A percentile compares a stretch with the other conserved stretches of the same genome.
These are phyloP conservation scores for Trichoderma atrobrunneum DNA, from an alignment of 2,329 filamentous ascomycete species.

Conservation along the genomic window DNA sequence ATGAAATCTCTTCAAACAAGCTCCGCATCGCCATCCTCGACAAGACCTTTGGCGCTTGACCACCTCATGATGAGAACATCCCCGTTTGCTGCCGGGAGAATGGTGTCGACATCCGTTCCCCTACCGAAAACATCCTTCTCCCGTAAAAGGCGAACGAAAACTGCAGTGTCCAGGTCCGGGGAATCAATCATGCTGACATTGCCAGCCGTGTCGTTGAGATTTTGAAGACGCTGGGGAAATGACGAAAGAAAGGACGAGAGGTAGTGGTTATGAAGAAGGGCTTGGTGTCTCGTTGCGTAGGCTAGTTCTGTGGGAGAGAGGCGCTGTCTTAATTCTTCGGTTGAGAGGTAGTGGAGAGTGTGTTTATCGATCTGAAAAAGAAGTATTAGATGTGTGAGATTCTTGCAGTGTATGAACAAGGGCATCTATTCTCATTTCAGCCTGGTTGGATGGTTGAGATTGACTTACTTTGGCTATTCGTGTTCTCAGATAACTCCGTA, in stretches of 20 bases:
- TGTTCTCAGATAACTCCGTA: slow-evolving; percentile 77
- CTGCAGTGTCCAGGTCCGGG: slow-evolving; percentile 77
- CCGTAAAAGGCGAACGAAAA: slow-evolving; percentile 74
- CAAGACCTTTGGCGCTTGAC: slow-evolving; percentile 67
- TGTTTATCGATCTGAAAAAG: slow-evolving; percentile 66
- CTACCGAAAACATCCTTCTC: slow-evolving; percentile 58
- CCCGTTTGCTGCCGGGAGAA: slow-evolving; percentile 56
- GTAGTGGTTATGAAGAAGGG: slow-evolving; percentile 81
- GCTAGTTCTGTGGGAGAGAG: slow-evolving; percentile 75
- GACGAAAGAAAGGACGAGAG: slow-evolving; percentile 76
- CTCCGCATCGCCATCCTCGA: slow-evolving; percentile 56
- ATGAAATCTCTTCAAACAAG: slow-evolving; percentile 46
- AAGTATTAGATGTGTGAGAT: not conserved
- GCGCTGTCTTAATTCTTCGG: slow-evolving; percentile 51
- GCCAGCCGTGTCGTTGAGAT: slow-evolving; percentile 85
- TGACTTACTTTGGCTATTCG: slow-evolving; percentile 76
- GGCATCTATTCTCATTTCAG: not conserved
- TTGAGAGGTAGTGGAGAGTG: slow-evolving; percentile 68
- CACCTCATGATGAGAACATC: slow-evolving; percentile 68
- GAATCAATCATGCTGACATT: slow-evolving; percentile 90
- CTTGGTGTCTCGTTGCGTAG: slow-evolving; percentile 82
- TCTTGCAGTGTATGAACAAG: not conserved
- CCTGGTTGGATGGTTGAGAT: not conserved
- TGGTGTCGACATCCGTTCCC: slow-evolving; percentile 62
- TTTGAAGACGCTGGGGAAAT: slow-evolving; percentile 76